These are phyloP conservation scores for Ceriops tagal DNA, from an alignment of 345 rosid genomes.

Conservation along the genomic window DNA sequence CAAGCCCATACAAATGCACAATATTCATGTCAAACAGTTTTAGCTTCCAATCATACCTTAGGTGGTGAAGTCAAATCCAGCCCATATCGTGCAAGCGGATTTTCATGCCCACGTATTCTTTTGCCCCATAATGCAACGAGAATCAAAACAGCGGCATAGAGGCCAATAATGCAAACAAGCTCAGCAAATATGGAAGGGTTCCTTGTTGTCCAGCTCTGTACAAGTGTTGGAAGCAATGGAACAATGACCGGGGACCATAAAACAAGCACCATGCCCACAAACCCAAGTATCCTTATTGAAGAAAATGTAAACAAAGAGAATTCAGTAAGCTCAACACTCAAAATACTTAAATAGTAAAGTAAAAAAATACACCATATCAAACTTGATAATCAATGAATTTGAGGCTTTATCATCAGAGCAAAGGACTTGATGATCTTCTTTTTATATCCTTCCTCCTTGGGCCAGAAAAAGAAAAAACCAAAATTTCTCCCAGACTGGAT, in stretches of 20 bases:
- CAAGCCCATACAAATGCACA: neutral
- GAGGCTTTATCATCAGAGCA: too few species aligned
- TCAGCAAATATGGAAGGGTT: slow-evolving; percentile 64
- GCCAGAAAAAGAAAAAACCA: neutral
- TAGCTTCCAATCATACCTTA: slow-evolving; percentile 44
- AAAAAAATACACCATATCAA: neutral
- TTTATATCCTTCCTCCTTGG: neutral
- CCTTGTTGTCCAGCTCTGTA: slow-evolving; percentile 71
- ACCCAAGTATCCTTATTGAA: slow-evolving; percentile 62
- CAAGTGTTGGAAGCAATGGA: slow-evolving; percentile 81
- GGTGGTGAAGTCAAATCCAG: slow-evolving; percentile 51
- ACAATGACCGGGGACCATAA: slow-evolving; percentile 82
- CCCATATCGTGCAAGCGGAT: slow-evolving; percentile 72
- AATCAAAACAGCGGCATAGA: slow-evolving; percentile 64
- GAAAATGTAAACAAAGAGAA: slow-evolving; percentile 16
- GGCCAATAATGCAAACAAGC: slow-evolving; percentile 69
- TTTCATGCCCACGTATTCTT: slow-evolving; percentile 72
- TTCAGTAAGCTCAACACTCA: slow-evolving; percentile 10
- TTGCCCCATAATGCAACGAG: slow-evolving; percentile 81
- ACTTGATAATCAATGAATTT: neutral
- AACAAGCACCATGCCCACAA: slow-evolving; percentile 72
- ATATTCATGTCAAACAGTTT: neutral
- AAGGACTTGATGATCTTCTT: neutral
- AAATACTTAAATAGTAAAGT: neutral
- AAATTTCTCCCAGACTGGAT: neutral